phyloP scores from a whole-genome alignment of 1,139 yeast species.

The Scheffersomyces titani region DNA sequence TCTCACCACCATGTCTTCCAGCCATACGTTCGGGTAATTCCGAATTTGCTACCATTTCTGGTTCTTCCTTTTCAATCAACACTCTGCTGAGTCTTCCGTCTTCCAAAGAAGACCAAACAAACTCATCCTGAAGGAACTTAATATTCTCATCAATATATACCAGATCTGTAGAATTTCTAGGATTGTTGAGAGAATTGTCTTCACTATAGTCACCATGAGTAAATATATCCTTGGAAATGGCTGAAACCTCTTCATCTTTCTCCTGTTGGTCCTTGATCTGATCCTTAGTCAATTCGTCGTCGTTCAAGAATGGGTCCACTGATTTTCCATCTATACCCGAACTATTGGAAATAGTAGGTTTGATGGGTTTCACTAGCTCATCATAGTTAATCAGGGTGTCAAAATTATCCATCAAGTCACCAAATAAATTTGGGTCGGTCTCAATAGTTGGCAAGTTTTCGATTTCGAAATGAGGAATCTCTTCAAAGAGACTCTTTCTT shows the following conservation, averaged over 20 bases:
- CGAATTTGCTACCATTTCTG: not conserved
- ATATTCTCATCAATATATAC: slow-evolving; percentile 39
- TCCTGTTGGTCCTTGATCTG: slow-evolving; percentile 45
- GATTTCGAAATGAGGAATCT: not conserved
- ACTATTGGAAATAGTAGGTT: slow-evolving; percentile 6
- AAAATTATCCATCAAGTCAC: slow-evolving; percentile 33
- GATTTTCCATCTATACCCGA: slow-evolving; percentile 1
- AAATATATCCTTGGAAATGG: not conserved
- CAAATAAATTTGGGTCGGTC: slow-evolving; percentile 32
- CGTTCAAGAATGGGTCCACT: slow-evolving; percentile 40
- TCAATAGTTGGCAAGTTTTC: slow-evolving; percentile 33
- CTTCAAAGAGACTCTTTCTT: slow-evolving; percentile 1
- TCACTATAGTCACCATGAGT: not conserved
- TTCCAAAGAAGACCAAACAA: slow-evolving; percentile 26
- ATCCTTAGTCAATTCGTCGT: slow-evolving; percentile 45
- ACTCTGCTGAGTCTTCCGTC: slow-evolving; percentile 2
- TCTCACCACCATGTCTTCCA: slow-evolving; percentile 11
- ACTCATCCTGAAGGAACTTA: slow-evolving; percentile 32
- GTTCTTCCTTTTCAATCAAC: not conserved
- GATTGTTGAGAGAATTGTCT: not conserved
- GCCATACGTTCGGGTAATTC: not conserved
- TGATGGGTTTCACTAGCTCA: not conserved
- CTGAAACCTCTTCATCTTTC: slow-evolving; percentile 22
- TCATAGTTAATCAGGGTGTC: slow-evolving; percentile 18
- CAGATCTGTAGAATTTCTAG: slow-evolving; percentile 19